phyloP scores from a whole-genome alignment of 148 eudicot genomes.

The Fagopyrum homotropicum region DNA sequence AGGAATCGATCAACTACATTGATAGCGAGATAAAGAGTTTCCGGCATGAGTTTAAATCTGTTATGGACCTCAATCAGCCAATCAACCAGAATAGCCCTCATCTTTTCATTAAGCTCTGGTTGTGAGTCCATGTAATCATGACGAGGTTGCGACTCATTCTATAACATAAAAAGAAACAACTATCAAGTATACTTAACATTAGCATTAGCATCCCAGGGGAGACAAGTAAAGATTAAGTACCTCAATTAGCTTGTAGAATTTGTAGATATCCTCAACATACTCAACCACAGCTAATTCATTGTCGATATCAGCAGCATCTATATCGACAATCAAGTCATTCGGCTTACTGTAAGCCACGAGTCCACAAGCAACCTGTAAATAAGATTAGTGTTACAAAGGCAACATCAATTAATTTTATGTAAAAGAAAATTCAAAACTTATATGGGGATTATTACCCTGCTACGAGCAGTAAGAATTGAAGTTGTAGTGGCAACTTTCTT shows the following conservation, averaged over 20 bases:
- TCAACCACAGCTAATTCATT: constrained; percentile 13
- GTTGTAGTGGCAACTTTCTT: constrained; percentile 41
- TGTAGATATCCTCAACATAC: constrained; percentile 14
- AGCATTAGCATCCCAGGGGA: neutral
- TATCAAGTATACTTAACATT: neutral
- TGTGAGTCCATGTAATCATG: constrained; percentile 12
- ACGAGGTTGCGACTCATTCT: constrained; percentile 1
- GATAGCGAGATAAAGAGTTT: constrained; percentile 11
- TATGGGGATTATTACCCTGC: constrained; percentile 30
- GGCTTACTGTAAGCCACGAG: constrained; percentile 10
- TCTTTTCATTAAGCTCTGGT: constrained; percentile 14
- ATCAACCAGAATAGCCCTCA: constrained; percentile 13
- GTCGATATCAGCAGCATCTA: constrained; percentile 11
- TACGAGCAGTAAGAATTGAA: constrained; percentile 52
- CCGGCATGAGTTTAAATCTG: constrained; percentile 15
- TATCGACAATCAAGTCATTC: neutral
- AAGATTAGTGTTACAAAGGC: neutral
- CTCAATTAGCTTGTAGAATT: constrained; percentile 13
- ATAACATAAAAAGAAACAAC: neutral
- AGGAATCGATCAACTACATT: constrained; percentile 13
- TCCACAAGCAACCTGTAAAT: constrained; percentile 42
- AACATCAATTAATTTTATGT: neutral
- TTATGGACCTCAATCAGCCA: constrained; percentile 13
- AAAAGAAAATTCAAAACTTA: neutral
- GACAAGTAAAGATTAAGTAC: constrained; percentile 1